Base-by-base conservation (phyloP, 2,329 filamentous ascomycete species). In the Graphilbum sp. region DNA sequence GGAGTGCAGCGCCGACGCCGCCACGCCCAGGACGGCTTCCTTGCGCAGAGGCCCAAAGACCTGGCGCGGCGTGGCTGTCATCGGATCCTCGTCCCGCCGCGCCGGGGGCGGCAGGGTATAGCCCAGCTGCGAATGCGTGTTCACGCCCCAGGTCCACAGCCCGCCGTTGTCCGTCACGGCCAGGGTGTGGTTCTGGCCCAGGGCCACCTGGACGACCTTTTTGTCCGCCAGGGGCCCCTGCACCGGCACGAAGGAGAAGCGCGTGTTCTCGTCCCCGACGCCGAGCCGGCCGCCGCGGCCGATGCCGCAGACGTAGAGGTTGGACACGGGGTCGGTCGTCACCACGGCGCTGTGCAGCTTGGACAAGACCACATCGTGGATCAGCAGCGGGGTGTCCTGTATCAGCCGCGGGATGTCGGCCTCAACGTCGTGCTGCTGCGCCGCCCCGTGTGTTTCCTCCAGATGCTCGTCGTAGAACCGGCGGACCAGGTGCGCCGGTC, bases 141-240 rank as follows among this genome's bases (percentile, higher is more conserved):
- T 96, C 46, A 79, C 82, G 8, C 90, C 90, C 90, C 90, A 98
- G 2, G 85, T 90, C 64, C 84, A 94, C 6, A 94, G 72, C 47
- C 92, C 84, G n/a, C 90, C 88, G 38, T 77, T 69, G n/a, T 76
- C 76, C 4, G 83, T 81, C 6, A 96, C 64, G 1, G 85, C 88
- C 54, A 98, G 66, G 3, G 81, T 83, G 54, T 98, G 90, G 47
- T 94, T 90, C 52, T 92, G 84, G 1, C 90, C 90, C 3, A 98
- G 66, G 2, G 86, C 85, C 34, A 94, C 69, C n/a, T 75, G 72
- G 3, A 70, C 62, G 5, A 95, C 68, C 48, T 75, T 82, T 53
- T 78, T 87, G 37, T 83, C 79, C 1, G 69, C 63, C 4, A 95
- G 61, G 2, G 81, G 81, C 2, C 75, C 75, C 52, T 87, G 79